Evolutionary conservation across 2,329 filamentous ascomycete genomes (phyloP), one percentile per base, ranked within the genome.

Genomic region (Diaporthe eres): DNA sequence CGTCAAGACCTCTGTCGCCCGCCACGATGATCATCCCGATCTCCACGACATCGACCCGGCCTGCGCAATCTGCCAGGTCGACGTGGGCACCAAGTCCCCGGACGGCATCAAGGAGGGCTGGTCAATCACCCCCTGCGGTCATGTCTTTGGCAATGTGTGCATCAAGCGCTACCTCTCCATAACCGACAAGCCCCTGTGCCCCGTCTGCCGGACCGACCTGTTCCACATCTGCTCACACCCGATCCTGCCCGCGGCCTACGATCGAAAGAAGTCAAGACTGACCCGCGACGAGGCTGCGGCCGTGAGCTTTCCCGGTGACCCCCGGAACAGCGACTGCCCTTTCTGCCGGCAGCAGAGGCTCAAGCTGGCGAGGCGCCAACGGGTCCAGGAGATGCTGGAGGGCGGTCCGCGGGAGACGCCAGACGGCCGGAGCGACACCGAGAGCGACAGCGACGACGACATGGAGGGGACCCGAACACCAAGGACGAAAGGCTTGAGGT

Each of bases 361-460:
- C 82, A 96, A 94, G 85, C 91, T 92, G 74, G 90, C 92, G 82
- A 90, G 89, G 79, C 88, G 90, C 60, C 90, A 92, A 76, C 89
- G 90, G 81, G 88, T 91, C 76, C 89, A 92, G 81, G 91, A 90
- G 80, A 87, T 84, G 47, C 80, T 80, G 1, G 81, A 84, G 47
- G 84, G 74, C 6, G 63, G 74, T 4, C 49, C 58, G 39, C 39
- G 57, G 15, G 42, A 42, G 17, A 2, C 67, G 37, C 28, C 47
- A 12, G 71, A 73, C 34, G 68, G 53, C 39, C 34, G 58, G 12
- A 34, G 58, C 19, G 63, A 53, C 28, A 47, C 47, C n/a, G 44
- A 51, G 3, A 51, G 67, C 49, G 55, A 47, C 47, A 72, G 61
- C 72, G 55, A 44, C 55, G 74, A 73, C 47, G 34, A 34, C 61